Conservation (phyloP, 208 protist species). For the Herpetomonas tarakana region DNA sequence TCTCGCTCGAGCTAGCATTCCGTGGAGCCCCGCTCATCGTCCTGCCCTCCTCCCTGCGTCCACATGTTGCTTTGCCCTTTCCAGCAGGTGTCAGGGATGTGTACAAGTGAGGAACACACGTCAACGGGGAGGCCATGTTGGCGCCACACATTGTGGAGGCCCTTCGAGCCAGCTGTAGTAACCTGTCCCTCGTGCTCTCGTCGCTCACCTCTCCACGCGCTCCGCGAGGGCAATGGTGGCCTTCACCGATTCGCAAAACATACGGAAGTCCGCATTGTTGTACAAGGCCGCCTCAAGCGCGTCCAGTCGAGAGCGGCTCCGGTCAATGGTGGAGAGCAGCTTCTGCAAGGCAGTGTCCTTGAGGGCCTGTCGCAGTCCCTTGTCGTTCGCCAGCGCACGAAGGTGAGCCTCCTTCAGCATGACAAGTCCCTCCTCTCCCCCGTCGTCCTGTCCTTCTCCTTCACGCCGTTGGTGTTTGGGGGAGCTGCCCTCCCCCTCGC, state of each 20-base stretch:
- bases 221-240: conserved; percentile 33
- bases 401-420: conserved; percentile 71
- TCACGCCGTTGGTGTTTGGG: background rate
- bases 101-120: too few relatives aligned
- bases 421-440: conserved; percentile 25
- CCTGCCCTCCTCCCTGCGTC: too few relatives aligned
- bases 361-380: conserved; percentile 44
- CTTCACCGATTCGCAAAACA: conserved; percentile 65
- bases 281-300: conserved; percentile 75
- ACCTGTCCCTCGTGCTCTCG: too few relatives aligned
- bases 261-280: conserved; percentile 71
- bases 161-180: too few relatives aligned
- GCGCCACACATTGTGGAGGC: too few relatives aligned
- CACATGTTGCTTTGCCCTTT: too few relatives aligned
- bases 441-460: conserved; percentile 11
- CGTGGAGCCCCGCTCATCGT: too few relatives aligned
- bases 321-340: conserved; percentile 61
- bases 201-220: too few relatives aligned
- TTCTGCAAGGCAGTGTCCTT: conserved; percentile 49
- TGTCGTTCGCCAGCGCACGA: conserved; percentile 39
- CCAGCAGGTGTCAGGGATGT: too few relatives aligned
- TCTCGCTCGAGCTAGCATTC: too few relatives aligned
- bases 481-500: background rate
- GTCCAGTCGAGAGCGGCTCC: conserved; percentile 64
- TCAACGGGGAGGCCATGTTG: too few relatives aligned